A percentile compares a stretch with the other conserved stretches of the same genome.
phyloP scores from a whole-genome alignment of 306 rosid species.

The Hippophae rhamnoides region DNA sequence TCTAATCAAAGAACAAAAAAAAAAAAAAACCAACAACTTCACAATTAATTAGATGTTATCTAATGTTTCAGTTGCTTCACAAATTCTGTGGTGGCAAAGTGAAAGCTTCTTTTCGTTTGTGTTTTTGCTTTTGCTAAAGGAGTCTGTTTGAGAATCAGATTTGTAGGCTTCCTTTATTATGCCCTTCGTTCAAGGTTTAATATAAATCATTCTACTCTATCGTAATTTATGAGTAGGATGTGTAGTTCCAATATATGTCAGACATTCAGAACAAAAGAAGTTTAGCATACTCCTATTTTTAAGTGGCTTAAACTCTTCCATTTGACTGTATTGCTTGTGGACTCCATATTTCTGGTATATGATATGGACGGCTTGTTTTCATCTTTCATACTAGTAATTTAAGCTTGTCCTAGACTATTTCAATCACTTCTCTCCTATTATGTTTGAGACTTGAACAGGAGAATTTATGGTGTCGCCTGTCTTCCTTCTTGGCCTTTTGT shows the following conservation, averaged over 20 bases:
- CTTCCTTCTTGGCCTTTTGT: too few species aligned
- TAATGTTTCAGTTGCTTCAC: conserved; percentile 1
- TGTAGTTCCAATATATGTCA: background rate
- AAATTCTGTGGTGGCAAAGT: conserved; percentile 5
- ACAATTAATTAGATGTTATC: conserved; percentile 10
- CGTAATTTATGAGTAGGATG: too few species aligned
- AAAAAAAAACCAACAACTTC: background rate
- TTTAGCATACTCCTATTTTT: background rate
- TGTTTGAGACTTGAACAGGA: too few species aligned
- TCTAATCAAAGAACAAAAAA: conserved; percentile 1
- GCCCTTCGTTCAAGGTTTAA: background rate
- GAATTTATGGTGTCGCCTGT: too few species aligned
- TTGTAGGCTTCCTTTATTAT: conserved; percentile 8
- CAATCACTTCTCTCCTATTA: too few species aligned
- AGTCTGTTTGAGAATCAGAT: conserved; percentile 4
- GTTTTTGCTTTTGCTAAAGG: background rate
- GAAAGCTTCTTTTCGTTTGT: conserved; percentile 6
- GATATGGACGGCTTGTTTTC: background rate
- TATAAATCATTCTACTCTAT: background rate
- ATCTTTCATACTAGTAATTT: background rate
- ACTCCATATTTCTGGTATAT: background rate
- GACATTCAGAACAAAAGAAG: background rate
- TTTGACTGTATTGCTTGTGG: background rate
- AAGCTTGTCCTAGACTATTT: too few species aligned
- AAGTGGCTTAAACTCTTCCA: background rate